Evolutionary conservation across 208 protist genomes (phyloP).

Genomic region (Leishmania arabica): DNA sequence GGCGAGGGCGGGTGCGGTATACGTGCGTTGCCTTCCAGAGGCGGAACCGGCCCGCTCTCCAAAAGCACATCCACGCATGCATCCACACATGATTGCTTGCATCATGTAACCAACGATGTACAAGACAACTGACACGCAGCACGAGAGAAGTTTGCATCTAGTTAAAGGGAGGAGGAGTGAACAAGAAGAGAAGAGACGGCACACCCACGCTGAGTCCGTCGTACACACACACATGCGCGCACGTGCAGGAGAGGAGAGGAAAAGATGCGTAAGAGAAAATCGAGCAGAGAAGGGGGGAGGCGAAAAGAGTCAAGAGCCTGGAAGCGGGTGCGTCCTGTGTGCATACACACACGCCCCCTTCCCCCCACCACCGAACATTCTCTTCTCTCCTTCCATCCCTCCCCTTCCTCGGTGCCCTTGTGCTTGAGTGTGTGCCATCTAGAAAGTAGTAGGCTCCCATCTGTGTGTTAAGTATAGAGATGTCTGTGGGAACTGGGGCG

Average conservation of each 20-base stretch:
- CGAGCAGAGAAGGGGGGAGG: not conserved
- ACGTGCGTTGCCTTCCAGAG: not conserved
- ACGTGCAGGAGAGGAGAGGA: not conserved
- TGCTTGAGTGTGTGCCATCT: not conserved
- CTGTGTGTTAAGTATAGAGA: not conserved
- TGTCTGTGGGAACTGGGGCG: not conserved
- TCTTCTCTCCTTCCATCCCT: too few species aligned
- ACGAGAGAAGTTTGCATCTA: not conserved
- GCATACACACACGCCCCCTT: not conserved
- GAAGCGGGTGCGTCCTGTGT: not conserved
- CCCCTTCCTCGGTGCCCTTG: not conserved
- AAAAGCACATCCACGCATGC: not conserved
- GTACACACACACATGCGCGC: not conserved
- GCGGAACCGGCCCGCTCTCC: not conserved
- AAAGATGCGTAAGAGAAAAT: not conserved
- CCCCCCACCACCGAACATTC: not conserved
- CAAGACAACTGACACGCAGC: not conserved
- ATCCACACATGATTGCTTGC: not conserved
- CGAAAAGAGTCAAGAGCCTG: not conserved
- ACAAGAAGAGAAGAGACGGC: not conserved
- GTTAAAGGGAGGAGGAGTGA: not conserved
- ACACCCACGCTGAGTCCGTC: not conserved
- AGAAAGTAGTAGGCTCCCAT: not conserved
- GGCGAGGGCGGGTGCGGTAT: not conserved
- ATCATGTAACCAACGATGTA: not conserved